Conservation (phyloP, 768 basidiomycete species). For the Mycena indigotica region DNA sequence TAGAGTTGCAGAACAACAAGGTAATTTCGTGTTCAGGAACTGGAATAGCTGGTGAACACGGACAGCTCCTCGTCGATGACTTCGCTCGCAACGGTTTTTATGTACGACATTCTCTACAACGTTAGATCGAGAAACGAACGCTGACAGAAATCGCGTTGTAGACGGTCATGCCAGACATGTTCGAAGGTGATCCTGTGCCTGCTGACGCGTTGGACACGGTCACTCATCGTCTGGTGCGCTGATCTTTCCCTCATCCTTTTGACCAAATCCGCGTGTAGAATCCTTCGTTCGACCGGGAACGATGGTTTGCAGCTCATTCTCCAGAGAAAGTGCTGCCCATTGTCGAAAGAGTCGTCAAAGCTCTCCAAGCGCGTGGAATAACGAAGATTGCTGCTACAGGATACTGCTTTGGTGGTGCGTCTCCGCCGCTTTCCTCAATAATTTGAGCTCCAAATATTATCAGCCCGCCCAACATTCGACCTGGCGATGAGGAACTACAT, state of each 20-base stretch:
- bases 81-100: conserved; percentile 43
- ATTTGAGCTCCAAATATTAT: background rate
- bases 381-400: conserved; percentile 41
- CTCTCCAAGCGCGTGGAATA: conserved; percentile 44
- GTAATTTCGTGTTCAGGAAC: background rate
- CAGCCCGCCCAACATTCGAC: conserved; percentile 26
- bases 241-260: background rate
- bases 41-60: background rate
- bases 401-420: conserved; percentile 42
- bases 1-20: conserved; percentile 33
- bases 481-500: conserved; percentile 27
- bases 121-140: conserved; percentile 18
- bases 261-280: background rate
- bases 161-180: conserved; percentile 19
- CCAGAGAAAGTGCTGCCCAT: conserved; percentile 31
- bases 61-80: conserved; percentile 43
- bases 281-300: conserved; percentile 21
- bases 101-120: conserved; percentile 16
- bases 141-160: conserved; percentile 9
- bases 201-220: background rate
- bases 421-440: background rate
- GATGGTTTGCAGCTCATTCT: conserved; percentile 39
- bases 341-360: conserved; percentile 38
- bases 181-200: conserved; percentile 20
- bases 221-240: conserved; percentile 1